Evolutionary conservation across 768 basidiomycete genomes (phyloP).

Genomic region (Guyanaporus albipodus): DNA sequence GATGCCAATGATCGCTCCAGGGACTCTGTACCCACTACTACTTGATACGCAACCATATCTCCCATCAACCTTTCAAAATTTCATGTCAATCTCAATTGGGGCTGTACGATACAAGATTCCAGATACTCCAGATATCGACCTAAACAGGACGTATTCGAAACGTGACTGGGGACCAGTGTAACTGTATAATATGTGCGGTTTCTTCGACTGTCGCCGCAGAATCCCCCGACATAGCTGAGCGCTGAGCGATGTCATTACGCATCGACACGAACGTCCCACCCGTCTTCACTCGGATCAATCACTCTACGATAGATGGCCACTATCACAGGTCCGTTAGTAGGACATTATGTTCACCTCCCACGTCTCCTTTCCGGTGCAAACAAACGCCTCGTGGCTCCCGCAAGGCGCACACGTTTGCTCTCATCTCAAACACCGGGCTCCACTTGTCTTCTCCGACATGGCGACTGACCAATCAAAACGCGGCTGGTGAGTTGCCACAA

Average conservation of each 20-base stretch:
- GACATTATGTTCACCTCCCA: constrained; percentile 16
- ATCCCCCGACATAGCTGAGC: constrained; percentile 12
- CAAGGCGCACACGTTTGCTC: constrained; percentile 32
- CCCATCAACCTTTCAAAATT: constrained; percentile 12
- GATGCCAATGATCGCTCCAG: constrained; percentile 17
- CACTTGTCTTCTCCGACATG: constrained; percentile 25
- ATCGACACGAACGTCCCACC: constrained; percentile 30
- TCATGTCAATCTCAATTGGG: constrained; percentile 11
- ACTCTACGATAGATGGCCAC: constrained; percentile 16
- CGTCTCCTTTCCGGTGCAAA: constrained; percentile 21
- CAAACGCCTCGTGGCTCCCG: constrained; percentile 26
- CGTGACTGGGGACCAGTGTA: constrained; percentile 16
- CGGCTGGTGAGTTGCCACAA: constrained; percentile 27
- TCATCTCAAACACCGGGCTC: constrained; percentile 33
- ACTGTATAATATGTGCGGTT: constrained; percentile 20
- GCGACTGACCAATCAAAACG: constrained; percentile 24
- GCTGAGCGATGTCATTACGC: constrained; percentile 26
- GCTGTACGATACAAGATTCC: constrained; percentile 10
- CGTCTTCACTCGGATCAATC: constrained; percentile 15
- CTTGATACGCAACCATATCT: constrained; percentile 9
- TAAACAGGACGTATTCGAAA: constrained; percentile 22
- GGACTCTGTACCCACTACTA: constrained; percentile 15
- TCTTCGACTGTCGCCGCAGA: not conserved
- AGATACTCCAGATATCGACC: constrained; percentile 9
- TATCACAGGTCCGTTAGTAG: constrained; percentile 10